Evolutionary conservation across 345 rosid genomes (phyloP).

Genomic region (Populus deltoides): DNA sequence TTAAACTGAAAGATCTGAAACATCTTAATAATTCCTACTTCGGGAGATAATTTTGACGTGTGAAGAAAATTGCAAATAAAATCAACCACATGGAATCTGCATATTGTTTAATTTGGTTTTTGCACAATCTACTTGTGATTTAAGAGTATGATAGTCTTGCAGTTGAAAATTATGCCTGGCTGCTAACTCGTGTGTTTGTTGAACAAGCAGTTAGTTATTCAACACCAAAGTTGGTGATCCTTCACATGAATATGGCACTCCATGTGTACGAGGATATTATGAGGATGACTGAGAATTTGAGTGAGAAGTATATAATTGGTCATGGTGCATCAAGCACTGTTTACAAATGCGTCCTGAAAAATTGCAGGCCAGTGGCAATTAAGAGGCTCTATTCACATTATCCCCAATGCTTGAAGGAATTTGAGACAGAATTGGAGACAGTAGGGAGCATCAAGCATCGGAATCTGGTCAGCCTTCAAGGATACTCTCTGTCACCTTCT

Average conservation of each 20-base stretch:
- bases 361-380: slow-evolving; percentile 92
- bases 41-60: background rate
- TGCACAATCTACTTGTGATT: background rate
- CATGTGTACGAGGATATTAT: slow-evolving; percentile 94
- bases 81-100: too few relatives aligned
- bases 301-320: slow-evolving; percentile 87
- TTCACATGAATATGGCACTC: slow-evolving; percentile 97
- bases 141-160: background rate
- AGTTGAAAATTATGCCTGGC: background rate
- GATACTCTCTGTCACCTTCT: slow-evolving; percentile 69
- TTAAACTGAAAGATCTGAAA: background rate
- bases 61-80: background rate
- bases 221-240: slow-evolving; percentile 79
- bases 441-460: slow-evolving; percentile 90
- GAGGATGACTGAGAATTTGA: slow-evolving; percentile 97
- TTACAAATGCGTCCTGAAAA: slow-evolving; percentile 87
- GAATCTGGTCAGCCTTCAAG: slow-evolving; percentile 88
- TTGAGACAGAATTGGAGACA: slow-evolving; percentile 86
- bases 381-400: slow-evolving; percentile 84
- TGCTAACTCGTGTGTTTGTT: slow-evolving; percentile 14
- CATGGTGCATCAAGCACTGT: slow-evolving; percentile 91
- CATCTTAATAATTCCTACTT: background rate
- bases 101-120: background rate
- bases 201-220: slow-evolving; percentile 56
- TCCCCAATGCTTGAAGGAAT: slow-evolving; percentile 80